phyloP scores from a whole-genome alignment of 192 early-diverging fungal species.

The Umbelopsis ramanniana region DNA sequence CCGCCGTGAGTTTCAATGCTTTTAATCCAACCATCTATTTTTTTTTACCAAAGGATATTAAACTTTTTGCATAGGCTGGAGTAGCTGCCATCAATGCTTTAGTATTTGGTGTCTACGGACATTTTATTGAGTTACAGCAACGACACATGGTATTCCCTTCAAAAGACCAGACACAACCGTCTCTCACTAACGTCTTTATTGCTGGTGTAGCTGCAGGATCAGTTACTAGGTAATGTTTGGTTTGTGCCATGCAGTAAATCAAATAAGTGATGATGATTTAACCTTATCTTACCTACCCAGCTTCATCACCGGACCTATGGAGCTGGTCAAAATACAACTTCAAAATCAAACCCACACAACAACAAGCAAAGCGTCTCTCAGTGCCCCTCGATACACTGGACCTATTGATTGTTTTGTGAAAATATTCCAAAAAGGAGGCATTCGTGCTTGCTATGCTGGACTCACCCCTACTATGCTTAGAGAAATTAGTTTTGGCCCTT shows the following conservation, averaged over 20 bases:
- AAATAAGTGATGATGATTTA: neutral
- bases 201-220: constrained; percentile 59
- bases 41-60: neutral
- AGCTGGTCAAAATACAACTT: constrained; percentile 58
- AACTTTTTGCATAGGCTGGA: constrained; percentile 43
- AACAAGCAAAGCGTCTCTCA: constrained; percentile 10
- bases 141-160: constrained; percentile 19
- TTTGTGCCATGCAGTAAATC: too few relatives aligned
- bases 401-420: constrained; percentile 55
- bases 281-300: constrained; percentile 28
- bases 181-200: constrained; percentile 51
- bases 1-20: constrained; percentile 46
- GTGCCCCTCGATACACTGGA: constrained; percentile 29
- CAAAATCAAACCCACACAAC: constrained; percentile 51
- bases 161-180: constrained; percentile 33
- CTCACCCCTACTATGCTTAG: constrained; percentile 52
- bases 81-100: constrained; percentile 60
- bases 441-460: constrained; percentile 58
- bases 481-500: constrained; percentile 60
- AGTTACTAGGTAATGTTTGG: constrained; percentile 52
- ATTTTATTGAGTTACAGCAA: constrained; percentile 53
- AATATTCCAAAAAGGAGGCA: constrained; percentile 49
- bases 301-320: constrained; percentile 63
- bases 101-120: constrained; percentile 60
- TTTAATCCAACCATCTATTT: too few relatives aligned